Base-by-base conservation (phyloP, 164 flowering plant genomes). In the Tetrastigma voinierianum region DNA sequence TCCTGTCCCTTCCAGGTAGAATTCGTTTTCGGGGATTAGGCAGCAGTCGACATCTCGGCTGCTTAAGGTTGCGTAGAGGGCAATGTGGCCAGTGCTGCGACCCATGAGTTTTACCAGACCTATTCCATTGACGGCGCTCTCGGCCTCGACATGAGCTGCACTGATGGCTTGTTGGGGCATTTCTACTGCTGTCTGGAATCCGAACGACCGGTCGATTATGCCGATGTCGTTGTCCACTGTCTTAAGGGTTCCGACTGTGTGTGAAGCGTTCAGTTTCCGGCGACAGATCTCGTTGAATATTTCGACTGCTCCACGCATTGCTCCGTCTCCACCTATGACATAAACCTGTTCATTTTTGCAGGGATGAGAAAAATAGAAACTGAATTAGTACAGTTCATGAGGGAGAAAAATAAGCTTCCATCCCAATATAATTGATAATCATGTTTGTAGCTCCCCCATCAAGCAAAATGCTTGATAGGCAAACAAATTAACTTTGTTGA, bases 61-160 rank as follows among this genome's bases (percentile, higher is more conserved):
- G 77, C 89, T 81, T n/a, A 87, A 64, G 19, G 96, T 88, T 15
- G 98, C 83, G 53, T 86, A 77, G 23, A 92, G 88, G 12, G 91
- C 90, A 46, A 92, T 92, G 77, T 88, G 93, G 2, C 98, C 96
- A 0, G 94, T 87, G 82, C 85, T 90, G 20, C 98, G 77, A 12
- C 98, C 98, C 98, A 92, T 92, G 11, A 92, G 78, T 77, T 90
- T 92, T 18, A 92, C 96, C 24, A 92, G 67, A 21, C 98, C 98
- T 21, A 92, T 84, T 32, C 98, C 98, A 54, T 90, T 90, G 4
- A 86, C 90, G 5, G 91, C 94, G 70, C 96, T 92, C 76, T 87
- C 90, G 0, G 97, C 91, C 69, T 89, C 93, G 12, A 83, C 86
- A 68, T 91, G 87, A 51, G 86, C 96, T 1, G 97, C 92, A 68